Percentiles rank a stretch among this genome's conserved stretches.
Evolutionary conservation across 495 filamentous ascomycete genomes (phyloP).

Genomic region (Parathielavia hyrcaniae): DNA sequence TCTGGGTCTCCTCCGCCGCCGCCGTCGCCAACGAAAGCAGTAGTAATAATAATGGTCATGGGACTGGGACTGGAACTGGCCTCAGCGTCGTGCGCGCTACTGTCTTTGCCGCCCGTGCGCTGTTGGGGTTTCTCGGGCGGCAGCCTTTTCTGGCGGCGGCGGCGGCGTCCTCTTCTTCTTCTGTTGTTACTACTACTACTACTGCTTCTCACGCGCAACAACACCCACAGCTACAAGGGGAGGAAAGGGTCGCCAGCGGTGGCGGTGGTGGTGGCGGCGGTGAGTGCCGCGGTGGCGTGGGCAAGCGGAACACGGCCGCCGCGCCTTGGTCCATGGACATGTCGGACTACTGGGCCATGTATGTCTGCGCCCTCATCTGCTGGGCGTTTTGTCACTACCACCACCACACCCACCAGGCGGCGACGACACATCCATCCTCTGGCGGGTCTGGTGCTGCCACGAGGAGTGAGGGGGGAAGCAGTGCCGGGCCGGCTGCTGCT

Average conservation of each 20-base stretch:
- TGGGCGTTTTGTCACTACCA: slow-evolving; percentile 41
- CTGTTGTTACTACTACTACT: background rate
- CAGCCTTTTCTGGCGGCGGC: slow-evolving; percentile 7
- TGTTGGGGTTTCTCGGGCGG: slow-evolving; percentile 26
- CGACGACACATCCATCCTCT: background rate
- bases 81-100: slow-evolving; percentile 26
- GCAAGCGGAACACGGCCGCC: background rate
- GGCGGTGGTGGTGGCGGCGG: background rate
- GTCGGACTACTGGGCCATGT: slow-evolving; percentile 46
- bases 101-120: slow-evolving; percentile 32
- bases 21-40: background rate
- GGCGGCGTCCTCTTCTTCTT: slow-evolving; percentile 9
- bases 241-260: background rate
- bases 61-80: no score
- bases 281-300: no score
- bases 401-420: slow-evolving; percentile 3
- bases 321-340: slow-evolving; percentile 32
- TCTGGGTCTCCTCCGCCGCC: slow-evolving; percentile 28
- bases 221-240: background rate
- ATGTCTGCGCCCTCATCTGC: slow-evolving; percentile 44
- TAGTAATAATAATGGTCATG: background rate
- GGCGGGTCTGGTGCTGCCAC: background rate
- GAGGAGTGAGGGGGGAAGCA: slow-evolving; percentile 15
- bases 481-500: background rate
- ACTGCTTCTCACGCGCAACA: background rate